Evolutionary conservation across 2,329 filamentous ascomycete species (phyloP).

Genomic region (Ophiostoma quercus): DNA sequence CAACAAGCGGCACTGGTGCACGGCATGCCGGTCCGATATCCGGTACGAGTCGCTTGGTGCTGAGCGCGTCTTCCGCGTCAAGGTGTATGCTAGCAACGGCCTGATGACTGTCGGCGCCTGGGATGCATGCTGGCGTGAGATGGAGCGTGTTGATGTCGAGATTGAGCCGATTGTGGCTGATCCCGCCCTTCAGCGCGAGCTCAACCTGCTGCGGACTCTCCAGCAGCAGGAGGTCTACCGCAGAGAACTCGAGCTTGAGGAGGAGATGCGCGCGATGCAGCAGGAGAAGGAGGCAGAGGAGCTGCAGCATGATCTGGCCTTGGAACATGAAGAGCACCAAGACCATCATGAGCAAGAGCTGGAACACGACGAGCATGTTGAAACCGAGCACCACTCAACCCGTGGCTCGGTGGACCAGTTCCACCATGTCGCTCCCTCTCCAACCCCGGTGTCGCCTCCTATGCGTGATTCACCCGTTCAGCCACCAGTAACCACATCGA

Average conservation of each 20-base stretch:
- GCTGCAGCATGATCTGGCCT: neutral
- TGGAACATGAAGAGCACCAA: neutral
- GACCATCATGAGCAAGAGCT: neutral
- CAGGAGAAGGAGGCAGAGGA: conserved; percentile 28
- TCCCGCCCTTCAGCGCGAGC: conserved; percentile 51
- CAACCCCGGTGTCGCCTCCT: neutral
- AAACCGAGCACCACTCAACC: conserved; percentile 11
- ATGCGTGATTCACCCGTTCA: conserved; percentile 6
- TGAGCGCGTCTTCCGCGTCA: conserved; percentile 65
- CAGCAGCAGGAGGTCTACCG: conserved; percentile 37
- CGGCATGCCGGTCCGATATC: conserved; percentile 52
- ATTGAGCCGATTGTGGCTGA: conserved; percentile 66
- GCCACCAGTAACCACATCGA: neutral
- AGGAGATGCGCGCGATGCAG: conserved; percentile 32
- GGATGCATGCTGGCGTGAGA: conserved; percentile 91
- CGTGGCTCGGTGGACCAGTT: conserved; percentile 18
- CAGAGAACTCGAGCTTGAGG: conserved; percentile 30
- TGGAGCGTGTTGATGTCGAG: conserved; percentile 97
- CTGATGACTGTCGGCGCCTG: conserved; percentile 88
- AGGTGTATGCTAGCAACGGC: conserved; percentile 91
- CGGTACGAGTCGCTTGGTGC: conserved; percentile 49
- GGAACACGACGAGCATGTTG: conserved; percentile 1
- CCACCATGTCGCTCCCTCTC: conserved; percentile 15
- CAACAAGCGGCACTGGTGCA: conserved; percentile 50
- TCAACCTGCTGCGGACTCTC: conserved; percentile 41